These are phyloP conservation scores for Kazachstania sp. DNA, from an alignment of 1,139 yeast species.

Conservation along the genomic window DNA sequence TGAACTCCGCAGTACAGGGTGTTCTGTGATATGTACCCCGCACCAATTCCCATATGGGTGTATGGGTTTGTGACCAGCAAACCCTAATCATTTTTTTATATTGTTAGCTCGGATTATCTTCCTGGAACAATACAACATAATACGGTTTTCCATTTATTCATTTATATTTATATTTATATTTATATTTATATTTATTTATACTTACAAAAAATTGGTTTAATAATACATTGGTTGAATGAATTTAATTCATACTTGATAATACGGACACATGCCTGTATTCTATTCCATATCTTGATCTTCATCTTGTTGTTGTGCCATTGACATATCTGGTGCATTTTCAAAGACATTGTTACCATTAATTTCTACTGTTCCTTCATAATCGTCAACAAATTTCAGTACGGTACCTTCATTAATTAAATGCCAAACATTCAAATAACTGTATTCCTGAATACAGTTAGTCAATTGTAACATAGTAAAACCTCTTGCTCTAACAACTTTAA, in stretches of 20 bases:
- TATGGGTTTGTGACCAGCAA: not conserved
- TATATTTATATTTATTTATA: too few relatives aligned
- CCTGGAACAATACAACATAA: too few relatives aligned
- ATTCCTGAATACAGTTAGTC: constrained; percentile 66
- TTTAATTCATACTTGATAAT: too few relatives aligned
- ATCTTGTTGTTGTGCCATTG: constrained; percentile 1
- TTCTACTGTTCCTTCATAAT: constrained; percentile 12
- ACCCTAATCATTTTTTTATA: constrained; percentile 5
- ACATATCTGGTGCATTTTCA: not conserved
- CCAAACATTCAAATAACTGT: constrained; percentile 68
- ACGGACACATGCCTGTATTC: not conserved
- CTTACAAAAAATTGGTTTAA: too few relatives aligned
- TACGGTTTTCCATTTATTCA: too few relatives aligned
- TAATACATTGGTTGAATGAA: too few relatives aligned
- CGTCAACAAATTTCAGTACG: constrained; percentile 34
- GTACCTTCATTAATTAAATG: constrained; percentile 63
- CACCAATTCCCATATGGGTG: too few relatives aligned
- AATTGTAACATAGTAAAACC: constrained; percentile 81
- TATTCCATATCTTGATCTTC: constrained; percentile 15
- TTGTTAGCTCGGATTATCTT: too few relatives aligned
- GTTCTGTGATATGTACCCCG: too few relatives aligned
- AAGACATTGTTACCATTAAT: too few relatives aligned
- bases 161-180: too few relatives aligned
- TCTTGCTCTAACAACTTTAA: constrained; percentile 65
- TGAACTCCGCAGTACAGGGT: too few relatives aligned